Evolutionary conservation across 202 grass and related monocot species (phyloP).

Genomic region (Sporobolus alterniflorus): DNA sequence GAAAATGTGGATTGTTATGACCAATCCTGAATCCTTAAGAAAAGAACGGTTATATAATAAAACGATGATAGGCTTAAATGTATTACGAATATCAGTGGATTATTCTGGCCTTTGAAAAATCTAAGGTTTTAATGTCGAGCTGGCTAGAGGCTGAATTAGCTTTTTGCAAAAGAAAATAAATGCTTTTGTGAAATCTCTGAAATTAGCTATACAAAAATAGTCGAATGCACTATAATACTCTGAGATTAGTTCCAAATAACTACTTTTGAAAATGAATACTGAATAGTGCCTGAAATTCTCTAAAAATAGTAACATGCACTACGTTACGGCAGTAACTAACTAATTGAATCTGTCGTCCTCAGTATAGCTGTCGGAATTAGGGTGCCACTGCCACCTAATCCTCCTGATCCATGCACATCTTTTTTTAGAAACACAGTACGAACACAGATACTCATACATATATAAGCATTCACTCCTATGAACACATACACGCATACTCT

Average conservation of each 20-base stretch:
- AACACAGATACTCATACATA: no score
- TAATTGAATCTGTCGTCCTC: slow-evolving; percentile 4
- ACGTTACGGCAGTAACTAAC: slow-evolving; percentile 14
- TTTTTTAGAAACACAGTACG: no score
- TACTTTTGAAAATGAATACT: background rate
- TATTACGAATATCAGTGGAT: no score
- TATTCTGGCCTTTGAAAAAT: no score
- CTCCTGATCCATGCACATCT: background rate
- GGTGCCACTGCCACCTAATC: slow-evolving; percentile 28
- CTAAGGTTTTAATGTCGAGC: no score
- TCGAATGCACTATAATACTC: no score
- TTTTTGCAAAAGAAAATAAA: no score
- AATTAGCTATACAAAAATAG: no score
- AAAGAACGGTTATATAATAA: background rate
- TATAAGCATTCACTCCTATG: no score
- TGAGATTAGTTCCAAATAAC: background rate
- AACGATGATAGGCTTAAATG: background rate
- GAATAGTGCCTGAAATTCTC: background rate
- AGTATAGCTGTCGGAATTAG: slow-evolving; percentile 24
- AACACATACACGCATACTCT: no score
- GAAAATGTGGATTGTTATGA: slow-evolving; percentile 1
- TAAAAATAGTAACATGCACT: background rate
- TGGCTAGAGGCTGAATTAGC: no score
- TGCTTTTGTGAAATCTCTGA: no score
- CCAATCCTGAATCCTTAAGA: background rate